These are phyloP conservation scores for Suillus spraguei DNA, from an alignment of 768 basidiomycete species.

Conservation along the genomic window DNA sequence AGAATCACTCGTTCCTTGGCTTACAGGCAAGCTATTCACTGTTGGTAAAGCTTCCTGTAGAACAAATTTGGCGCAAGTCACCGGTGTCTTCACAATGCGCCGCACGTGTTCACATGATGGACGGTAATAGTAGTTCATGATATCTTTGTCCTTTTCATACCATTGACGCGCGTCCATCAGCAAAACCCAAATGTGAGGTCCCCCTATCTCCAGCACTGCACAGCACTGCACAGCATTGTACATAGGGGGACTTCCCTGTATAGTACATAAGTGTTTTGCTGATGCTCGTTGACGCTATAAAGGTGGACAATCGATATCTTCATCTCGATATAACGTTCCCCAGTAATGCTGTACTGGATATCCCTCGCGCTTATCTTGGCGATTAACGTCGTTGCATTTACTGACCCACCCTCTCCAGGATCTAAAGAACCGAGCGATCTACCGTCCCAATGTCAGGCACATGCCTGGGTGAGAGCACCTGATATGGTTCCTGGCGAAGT, in stretches of 20 bases:
- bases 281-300: too few species aligned
- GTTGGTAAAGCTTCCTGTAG: neutral
- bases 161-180: too few species aligned
- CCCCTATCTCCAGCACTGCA: too few species aligned
- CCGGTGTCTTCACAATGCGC: neutral
- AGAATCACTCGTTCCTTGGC: neutral
- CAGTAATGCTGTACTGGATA: neutral
- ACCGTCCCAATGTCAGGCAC: conserved; percentile 3
- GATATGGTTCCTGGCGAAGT: conserved; percentile 8
- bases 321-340: neutral
- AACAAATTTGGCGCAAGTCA: neutral
- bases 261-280: too few species aligned
- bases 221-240: too few species aligned
- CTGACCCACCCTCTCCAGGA: neutral
- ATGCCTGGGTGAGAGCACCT: conserved; percentile 9
- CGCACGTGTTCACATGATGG: neutral
- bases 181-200: too few species aligned
- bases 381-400: too few species aligned
- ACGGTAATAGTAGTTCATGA: neutral
- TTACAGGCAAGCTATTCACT: too few species aligned
- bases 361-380: conserved; percentile 1
- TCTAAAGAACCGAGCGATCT: neutral
- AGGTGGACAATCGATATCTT: neutral
- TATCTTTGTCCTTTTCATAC: neutral
- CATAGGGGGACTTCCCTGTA: too few species aligned